Evolutionary conservation across 2,329 filamentous ascomycete genomes (phyloP), one percentile per base, ranked within the genome.

Genomic region (Trichoderma sp.): DNA sequence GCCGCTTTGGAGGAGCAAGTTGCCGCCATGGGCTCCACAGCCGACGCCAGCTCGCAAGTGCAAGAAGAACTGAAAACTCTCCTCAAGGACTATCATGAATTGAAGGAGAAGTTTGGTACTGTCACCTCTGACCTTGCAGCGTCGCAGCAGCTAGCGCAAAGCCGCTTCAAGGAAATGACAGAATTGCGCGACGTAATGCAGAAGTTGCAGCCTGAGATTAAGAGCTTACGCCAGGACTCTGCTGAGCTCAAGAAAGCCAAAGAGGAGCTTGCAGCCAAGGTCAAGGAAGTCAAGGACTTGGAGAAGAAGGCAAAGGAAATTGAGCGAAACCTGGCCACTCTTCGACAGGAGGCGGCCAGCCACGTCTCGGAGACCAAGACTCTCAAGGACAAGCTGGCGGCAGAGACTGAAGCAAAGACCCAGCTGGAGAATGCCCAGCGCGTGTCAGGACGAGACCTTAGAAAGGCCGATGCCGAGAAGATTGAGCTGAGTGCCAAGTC

Each of bases 131-230:
- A 99, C 76, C 85, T 98, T 3, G 91, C 89, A 2, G 94, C 94
- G 2, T 91, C 94, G 0, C 90, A 97, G 77, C 89, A 96, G 79
- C 86, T 98, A 14, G 93, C 96, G 0, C 91, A 96, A 71, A 91
- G 88, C 19, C 87, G 96, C 35, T 98, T 94, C 83, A 97, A 94
- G 78, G 94, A 98, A 70, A 83, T 97, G 1, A 90, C 90, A 0
- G 92, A 97, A 33, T 83, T 97, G 57, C 87, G 91, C 24, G 92
- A 95, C 71, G 84, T 94, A 2, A 80, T 97, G 35, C 90, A 94
- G 73, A 96, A 96, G 77, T 87, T 92, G 0, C 94, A 97, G 76
- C 92, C 93, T 0, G 95, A 99, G 79, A 83, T 98, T 29, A 91
- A 91, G 77, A 90, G 83, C 56, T 84, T 98, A 24, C 89, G 93